Base-by-base conservation (phyloP, 2,329 filamentous ascomycete genomes). In the Diaporthe capsici region DNA sequence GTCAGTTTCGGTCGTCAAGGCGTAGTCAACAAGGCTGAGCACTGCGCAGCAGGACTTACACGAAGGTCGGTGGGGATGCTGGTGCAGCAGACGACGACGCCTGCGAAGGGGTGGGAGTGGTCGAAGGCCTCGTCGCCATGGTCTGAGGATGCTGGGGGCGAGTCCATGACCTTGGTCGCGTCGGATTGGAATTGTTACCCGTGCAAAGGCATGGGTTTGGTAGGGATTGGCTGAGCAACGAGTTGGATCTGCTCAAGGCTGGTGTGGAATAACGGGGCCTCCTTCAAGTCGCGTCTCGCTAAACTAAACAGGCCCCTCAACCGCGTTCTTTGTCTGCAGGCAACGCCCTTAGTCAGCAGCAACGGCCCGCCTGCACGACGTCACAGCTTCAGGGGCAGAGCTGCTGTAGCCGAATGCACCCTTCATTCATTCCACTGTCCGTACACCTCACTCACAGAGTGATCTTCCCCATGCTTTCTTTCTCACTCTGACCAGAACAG, bases 31-130 rank as follows among this genome's bases (percentile, higher is more conserved):
- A 72, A 80, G 77, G 25, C 75, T 49, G 31, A 20, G 25, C n/a
- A 28, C 44, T 47, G 25, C 44, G 70, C 73, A 72, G 72, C 31
- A 51, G 72, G 51, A 86, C 89, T 80, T 87, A 96, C 95, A 84
- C 95, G 91, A 81, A 93, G 89, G 81, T 98, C 95, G 75, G 94
- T 91, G 73, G 93, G 88, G 79, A 98, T 93, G 80, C 94, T 95
- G 70, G 95, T 98, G 85, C 95, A 98, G 88, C 95, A 98, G 79
- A 98, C 88, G 77, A 97, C 90, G 72, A 95, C 90, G 79, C 94
- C 93, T 78, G 87, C 87, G 79, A 96, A 90, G 71, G 94, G 93
- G 78, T 88, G 87, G 67, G 92, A 88, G 76, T 89, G 86, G 84
- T 93, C 91, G 84, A 89, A 82, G 22, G 81, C 79, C 71, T 81